Base-by-base conservation (phyloP, 2,329 filamentous ascomycete genomes). In the Diaporthe aspalathi region DNA sequence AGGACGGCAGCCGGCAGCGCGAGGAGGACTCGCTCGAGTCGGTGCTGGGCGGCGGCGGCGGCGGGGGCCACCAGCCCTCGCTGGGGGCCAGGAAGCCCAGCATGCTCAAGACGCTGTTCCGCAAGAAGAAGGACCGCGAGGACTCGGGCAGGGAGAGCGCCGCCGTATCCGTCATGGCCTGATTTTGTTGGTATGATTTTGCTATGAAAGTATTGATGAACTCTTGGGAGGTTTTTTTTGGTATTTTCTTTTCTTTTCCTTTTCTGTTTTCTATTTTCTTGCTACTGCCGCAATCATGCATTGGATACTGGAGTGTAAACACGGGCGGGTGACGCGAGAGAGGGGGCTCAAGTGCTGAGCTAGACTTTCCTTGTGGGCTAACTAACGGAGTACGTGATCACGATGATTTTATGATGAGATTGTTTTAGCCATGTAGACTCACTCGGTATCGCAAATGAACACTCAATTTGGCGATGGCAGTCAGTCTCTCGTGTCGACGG, bases 51-150 rank as follows among this genome's bases (percentile, higher is more conserved):
- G 27, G 27, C 32, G 32, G 29, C 7, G 17, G 17, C 24, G 27
- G 16, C 24, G 20, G 50, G 5, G 32, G 32, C 32, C 32, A n/a
- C n/a, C n/a, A n/a, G n/a, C 83, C 84, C 12, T 49, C 60, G 60
- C 43, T 63, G 2, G 83, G 82, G 73, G 83, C 86, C 74, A 81
- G 82, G 73, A 84, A 83, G 75, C 80, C 76, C 50, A 89, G 85
- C 76, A 87, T 90, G 87, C 83, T 90, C 73, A 90, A 89, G 81
- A 80, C 83, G 3, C 74, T 90, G 70, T 90, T 90, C 77, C 88
- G 86, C 82, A 86, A 83, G 80, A 89, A 87, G 80, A 87, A 86
- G 79, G 82, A 84, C 27, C 82, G 80, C 76, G 83, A 84, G 47
- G 81, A 82, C 32, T 32, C 32, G 69, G 45, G 78, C 78, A 40